phyloP scores from a whole-genome alignment of 345 rosid species.

The Mercurialis annua region DNA sequence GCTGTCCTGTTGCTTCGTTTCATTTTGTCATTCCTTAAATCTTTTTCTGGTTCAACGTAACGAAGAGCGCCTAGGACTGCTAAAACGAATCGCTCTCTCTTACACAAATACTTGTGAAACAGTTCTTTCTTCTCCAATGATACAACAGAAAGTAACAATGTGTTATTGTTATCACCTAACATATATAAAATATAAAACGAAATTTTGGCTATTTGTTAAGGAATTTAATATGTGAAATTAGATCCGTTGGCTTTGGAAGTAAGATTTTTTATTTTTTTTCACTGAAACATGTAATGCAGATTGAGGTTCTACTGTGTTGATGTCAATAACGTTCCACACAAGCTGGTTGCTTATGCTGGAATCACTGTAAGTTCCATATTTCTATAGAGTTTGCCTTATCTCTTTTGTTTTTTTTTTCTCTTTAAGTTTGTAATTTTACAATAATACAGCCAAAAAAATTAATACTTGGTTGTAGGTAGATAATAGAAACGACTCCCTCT shows the following conservation, averaged over 20 bases:
- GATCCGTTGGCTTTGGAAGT: constrained; percentile 1
- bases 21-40: not conserved
- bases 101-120: not conserved
- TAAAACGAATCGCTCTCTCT: constrained; percentile 1
- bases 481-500: not conserved
- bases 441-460: not conserved
- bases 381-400: not conserved
- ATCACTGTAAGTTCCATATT: constrained; percentile 61
- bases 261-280: not conserved
- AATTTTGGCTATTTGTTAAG: not conserved
- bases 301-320: constrained; percentile 69
- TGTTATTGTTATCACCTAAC: not conserved
- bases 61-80: no score
- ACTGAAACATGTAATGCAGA: constrained; percentile 34
- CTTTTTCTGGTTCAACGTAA: not conserved
- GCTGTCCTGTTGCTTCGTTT: not conserved
- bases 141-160: not conserved
- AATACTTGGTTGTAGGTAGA: not conserved
- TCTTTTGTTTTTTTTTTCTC: not conserved
- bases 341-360: constrained; percentile 71
- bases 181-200: not conserved
- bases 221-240: not conserved
- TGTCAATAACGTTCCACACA: constrained; percentile 80
- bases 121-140: not conserved
- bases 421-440: not conserved